phyloP scores from a whole-genome alignment of 2,329 filamentous ascomycete species.

The Paraphoma sp. region DNA sequence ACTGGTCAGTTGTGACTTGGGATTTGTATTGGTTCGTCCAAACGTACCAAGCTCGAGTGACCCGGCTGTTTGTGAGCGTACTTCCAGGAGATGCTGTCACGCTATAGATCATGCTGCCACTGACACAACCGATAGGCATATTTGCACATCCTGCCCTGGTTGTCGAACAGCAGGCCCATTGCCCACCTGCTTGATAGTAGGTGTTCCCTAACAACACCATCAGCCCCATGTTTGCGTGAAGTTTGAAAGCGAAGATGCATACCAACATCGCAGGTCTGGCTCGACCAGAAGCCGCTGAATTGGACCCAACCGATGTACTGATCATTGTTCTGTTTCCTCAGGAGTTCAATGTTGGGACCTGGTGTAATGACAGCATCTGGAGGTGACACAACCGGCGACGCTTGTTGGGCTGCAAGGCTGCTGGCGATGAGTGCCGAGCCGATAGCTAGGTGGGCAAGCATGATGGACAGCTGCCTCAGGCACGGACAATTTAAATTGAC shows the following conservation, averaged over 20 bases:
- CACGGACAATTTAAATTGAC: background rate
- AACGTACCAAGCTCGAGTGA: slow-evolving; percentile 18
- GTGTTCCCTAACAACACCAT: slow-evolving; percentile 12
- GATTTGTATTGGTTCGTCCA: no score
- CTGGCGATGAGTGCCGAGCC: slow-evolving; percentile 19
- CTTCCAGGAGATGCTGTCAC: slow-evolving; percentile 8
- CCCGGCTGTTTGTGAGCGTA: slow-evolving; percentile 8
- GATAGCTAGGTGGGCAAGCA: slow-evolving; percentile 12
- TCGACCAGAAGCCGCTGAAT: slow-evolving; percentile 16
- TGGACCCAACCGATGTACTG: slow-evolving; percentile 34
- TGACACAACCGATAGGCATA: slow-evolving; percentile 27
- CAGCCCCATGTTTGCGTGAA: background rate
- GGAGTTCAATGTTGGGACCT: slow-evolving; percentile 27
- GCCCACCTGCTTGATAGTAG: slow-evolving; percentile 20
- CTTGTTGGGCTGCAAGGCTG: slow-evolving; percentile 21
- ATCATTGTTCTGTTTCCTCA: slow-evolving; percentile 31
- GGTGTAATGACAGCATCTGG: slow-evolving; percentile 35
- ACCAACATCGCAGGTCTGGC: slow-evolving; percentile 21
- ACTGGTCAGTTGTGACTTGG: background rate
- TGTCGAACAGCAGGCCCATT: slow-evolving; percentile 33
- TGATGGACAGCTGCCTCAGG: background rate
- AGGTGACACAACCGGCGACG: slow-evolving; percentile 9
- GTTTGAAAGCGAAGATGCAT: background rate
- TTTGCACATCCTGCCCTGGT: slow-evolving; percentile 23
- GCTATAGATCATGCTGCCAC: slow-evolving; percentile 29